Evolutionary conservation across 805 yeast genomes (phyloP).

Genomic region (Candida ipomoeae): DNA sequence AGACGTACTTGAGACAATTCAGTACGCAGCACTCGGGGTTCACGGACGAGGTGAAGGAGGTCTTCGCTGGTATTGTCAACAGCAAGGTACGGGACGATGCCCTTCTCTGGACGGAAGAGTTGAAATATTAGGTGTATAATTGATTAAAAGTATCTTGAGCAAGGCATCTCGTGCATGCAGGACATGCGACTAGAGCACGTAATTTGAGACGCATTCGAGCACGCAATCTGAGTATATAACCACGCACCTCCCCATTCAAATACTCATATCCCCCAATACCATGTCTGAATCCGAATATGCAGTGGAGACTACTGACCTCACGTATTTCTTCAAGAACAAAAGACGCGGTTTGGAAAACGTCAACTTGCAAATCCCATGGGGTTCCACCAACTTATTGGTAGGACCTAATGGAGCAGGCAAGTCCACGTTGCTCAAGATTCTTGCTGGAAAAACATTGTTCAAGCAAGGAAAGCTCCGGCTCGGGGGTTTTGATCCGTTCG

Average conservation of each 20-base stretch:
- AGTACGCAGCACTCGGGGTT: conserved; percentile 11
- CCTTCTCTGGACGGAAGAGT: conserved; percentile 16
- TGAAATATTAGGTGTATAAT: conserved; percentile 8
- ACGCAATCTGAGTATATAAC: not conserved
- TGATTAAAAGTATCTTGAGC: not conserved
- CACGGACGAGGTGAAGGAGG: conserved; percentile 12
- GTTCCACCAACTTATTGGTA: conserved; percentile 70
- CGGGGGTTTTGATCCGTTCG: conserved; percentile 88
- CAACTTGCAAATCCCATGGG: conserved; percentile 57
- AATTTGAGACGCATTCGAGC: not conserved
- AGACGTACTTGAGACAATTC: conserved; percentile 34
- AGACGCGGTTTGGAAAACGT: conserved; percentile 64
- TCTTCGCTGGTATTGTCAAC: conserved; percentile 13
- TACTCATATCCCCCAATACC: not conserved
- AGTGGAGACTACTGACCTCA: conserved; percentile 58
- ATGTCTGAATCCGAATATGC: conserved; percentile 31
- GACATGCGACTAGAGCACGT: not conserved
- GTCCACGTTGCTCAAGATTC: conserved; percentile 75
- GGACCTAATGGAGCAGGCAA: conserved; percentile 99
- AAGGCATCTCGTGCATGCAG: not conserved
- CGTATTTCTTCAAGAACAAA: conserved; percentile 61
- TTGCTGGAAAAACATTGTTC: conserved; percentile 90
- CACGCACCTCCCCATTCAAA: not conserved
- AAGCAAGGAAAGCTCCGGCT: conserved; percentile 63
- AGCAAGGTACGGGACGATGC: conserved; percentile 16